A percentile compares a stretch with the other conserved stretches of the same genome.
phyloP scores from a whole-genome alignment of 2,329 filamentous ascomycete genomes.

The Diplodia mutila region DNA sequence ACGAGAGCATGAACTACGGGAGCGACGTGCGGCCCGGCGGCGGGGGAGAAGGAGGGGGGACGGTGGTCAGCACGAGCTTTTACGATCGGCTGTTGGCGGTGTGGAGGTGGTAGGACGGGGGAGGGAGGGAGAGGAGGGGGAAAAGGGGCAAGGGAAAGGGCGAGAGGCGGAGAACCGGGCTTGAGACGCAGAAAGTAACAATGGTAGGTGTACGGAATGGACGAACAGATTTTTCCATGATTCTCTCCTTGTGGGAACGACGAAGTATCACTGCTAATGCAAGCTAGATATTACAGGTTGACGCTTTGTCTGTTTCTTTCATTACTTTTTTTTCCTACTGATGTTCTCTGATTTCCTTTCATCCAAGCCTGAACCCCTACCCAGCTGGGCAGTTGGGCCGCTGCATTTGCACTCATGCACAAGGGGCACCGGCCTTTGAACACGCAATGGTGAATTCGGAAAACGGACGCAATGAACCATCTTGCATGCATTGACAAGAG shows the following conservation, averaged over 20 bases:
- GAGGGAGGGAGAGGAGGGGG: not conserved
- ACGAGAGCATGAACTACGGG: constrained; percentile 94
- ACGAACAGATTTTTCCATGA: too few relatives aligned
- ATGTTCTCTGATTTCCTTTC: not conserved
- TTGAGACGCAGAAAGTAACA: too few relatives aligned
- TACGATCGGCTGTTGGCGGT: constrained; percentile 73
- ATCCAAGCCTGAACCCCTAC: too few relatives aligned
- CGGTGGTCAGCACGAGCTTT: constrained; percentile 73
- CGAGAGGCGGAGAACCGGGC: not conserved
- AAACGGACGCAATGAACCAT: not conserved
- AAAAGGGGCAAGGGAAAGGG: not conserved
- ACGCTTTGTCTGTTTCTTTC: not conserved
- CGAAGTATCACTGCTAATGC: too few relatives aligned
- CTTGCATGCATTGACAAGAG: not conserved
- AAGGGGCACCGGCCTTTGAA: not conserved
- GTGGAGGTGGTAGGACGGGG: constrained; percentile 53
- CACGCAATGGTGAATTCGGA: not conserved
- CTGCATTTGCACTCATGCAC: not conserved
- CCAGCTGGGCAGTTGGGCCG: not conserved
- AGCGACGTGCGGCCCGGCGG: constrained; percentile 65
- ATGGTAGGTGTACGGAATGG: too few relatives aligned
- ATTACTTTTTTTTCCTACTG: not conserved
- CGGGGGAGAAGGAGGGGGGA: constrained; percentile 28
- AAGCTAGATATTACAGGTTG: too few relatives aligned
- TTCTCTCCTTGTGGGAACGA: too few relatives aligned